A percentile compares a stretch with the other conserved stretches of the same genome.
These are phyloP conservation scores for Cytospora piceicola DNA, from an alignment of 2,329 filamentous ascomycete species.

Conservation along the genomic window DNA sequence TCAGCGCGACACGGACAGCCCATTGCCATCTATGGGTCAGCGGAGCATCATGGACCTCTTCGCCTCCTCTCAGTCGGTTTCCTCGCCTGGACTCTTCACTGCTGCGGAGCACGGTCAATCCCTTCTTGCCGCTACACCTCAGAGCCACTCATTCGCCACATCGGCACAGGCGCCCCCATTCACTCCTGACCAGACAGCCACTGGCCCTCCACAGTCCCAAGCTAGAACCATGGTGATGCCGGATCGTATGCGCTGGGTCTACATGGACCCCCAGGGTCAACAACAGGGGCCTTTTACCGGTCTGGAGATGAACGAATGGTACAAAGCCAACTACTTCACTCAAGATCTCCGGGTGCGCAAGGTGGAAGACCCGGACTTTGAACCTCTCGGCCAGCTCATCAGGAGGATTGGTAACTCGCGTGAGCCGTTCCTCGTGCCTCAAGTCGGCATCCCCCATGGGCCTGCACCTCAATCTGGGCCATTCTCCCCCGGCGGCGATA, in stretches of 20 bases:
- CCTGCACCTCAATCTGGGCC: constrained; percentile 60
- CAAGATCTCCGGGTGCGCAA: constrained; percentile 94
- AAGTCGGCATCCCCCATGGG: constrained; percentile 93
- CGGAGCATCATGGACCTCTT: constrained; percentile 62
- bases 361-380: constrained; percentile 89
- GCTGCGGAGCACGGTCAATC: constrained; percentile 45
- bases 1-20: constrained; percentile 63
- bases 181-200: constrained; percentile 42
- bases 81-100: constrained; percentile 44
- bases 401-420: constrained; percentile 95
- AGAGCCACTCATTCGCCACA: constrained; percentile 39
- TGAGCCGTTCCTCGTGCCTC: constrained; percentile 95
- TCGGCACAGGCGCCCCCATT: constrained; percentile 38
- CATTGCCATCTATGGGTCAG: constrained; percentile 55
- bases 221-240: constrained; percentile 98
- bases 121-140: constrained; percentile 39
- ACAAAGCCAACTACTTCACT: constrained; percentile 97
- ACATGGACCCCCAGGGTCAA: constrained; percentile 89
- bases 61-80: constrained; percentile 42
- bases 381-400: constrained; percentile 92
- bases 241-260: constrained; percentile 98
- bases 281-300: constrained; percentile 95
- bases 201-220: constrained; percentile 65
- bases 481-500: constrained; percentile 50
- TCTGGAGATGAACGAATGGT: constrained; percentile 99